phyloP scores from a whole-genome alignment of 176 grass and related monocot genomes.

The Alopecurus myosuroides region DNA sequence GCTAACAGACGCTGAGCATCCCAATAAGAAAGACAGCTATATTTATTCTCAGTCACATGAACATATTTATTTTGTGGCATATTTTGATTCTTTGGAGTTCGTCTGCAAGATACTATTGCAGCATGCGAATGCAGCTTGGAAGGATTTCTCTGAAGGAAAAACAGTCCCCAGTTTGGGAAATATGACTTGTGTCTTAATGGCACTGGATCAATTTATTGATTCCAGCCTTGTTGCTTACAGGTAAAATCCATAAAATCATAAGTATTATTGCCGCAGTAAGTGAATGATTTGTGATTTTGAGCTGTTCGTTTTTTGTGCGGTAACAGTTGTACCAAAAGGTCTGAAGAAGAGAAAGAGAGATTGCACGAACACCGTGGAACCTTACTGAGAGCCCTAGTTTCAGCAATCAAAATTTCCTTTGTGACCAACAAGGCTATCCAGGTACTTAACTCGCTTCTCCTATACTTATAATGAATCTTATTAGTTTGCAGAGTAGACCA shows the following conservation, averaged over 20 bases:
- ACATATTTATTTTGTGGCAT: conserved; percentile 38
- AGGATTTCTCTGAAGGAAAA: conserved; percentile 46
- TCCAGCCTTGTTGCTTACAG: conserved; percentile 44
- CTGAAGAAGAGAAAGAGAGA: conserved; percentile 43
- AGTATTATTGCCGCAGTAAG: conserved; percentile 10
- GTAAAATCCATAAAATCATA: conserved; percentile 34
- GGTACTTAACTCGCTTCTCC: conserved; percentile 40
- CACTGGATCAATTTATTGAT: conserved; percentile 59
- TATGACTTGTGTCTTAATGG: conserved; percentile 25
- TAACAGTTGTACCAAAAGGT: conserved; percentile 36
- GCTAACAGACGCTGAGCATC: background rate
- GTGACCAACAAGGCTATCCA: conserved; percentile 32
- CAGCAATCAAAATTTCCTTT: conserved; percentile 66
- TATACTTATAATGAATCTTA: background rate
- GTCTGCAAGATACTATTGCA: conserved; percentile 56
- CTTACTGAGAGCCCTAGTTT: conserved; percentile 50
- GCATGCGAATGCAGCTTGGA: conserved; percentile 45
- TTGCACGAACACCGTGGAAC: conserved; percentile 44
- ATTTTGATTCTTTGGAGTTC: conserved; percentile 75
- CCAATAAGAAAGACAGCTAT: background rate
- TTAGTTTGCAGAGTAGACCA: background rate
- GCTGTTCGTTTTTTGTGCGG: conserved; percentile 13
- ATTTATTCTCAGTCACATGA: conserved; percentile 26
- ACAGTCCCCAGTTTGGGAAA: conserved; percentile 23
- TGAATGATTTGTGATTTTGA: conserved; percentile 22